These are phyloP conservation scores for Mortierella sp. DNA, from an alignment of 371 early-diverging fungal species.

Conservation along the genomic window DNA sequence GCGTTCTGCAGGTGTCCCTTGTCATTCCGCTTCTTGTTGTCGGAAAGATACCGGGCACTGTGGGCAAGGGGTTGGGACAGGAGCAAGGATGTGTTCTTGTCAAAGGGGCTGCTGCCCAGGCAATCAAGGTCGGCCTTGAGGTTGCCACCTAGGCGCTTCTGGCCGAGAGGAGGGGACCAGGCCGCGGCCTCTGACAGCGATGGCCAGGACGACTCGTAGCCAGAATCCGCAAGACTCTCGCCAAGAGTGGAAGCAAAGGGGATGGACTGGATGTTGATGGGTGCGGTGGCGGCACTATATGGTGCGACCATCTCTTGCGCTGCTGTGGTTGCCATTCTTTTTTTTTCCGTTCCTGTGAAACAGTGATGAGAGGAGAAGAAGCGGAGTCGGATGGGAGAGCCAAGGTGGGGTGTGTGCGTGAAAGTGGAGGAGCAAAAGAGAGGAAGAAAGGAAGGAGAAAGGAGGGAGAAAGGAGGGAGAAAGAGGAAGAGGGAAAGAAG, in stretches of 20 bases:
- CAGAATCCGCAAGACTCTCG: constrained; percentile 53
- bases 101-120: constrained; percentile 15
- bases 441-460: background rate
- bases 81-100: constrained; percentile 15
- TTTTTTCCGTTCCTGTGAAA: constrained; percentile 5
- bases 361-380: background rate
- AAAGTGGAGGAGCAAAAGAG: constrained; percentile 2
- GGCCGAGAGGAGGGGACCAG: constrained; percentile 35
- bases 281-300: constrained; percentile 22
- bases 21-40: constrained; percentile 13
- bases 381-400: background rate
- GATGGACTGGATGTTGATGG: constrained; percentile 49
- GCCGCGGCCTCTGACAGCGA: constrained; percentile 55
- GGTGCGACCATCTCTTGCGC: constrained; percentile 30
- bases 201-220: constrained; percentile 58
- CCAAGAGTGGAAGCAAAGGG: constrained; percentile 7
- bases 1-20: constrained; percentile 3
- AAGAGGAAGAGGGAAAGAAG: background rate
- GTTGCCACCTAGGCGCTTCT: constrained; percentile 17
- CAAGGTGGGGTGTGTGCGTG: background rate
- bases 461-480: background rate
- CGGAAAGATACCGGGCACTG: constrained; percentile 1
- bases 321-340: constrained; percentile 27
- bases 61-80: constrained; percentile 1
- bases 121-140: constrained; percentile 9